Evolutionary conservation across 129 eudicot genomes (phyloP).

Genomic region (Lactuca saligna): DNA sequence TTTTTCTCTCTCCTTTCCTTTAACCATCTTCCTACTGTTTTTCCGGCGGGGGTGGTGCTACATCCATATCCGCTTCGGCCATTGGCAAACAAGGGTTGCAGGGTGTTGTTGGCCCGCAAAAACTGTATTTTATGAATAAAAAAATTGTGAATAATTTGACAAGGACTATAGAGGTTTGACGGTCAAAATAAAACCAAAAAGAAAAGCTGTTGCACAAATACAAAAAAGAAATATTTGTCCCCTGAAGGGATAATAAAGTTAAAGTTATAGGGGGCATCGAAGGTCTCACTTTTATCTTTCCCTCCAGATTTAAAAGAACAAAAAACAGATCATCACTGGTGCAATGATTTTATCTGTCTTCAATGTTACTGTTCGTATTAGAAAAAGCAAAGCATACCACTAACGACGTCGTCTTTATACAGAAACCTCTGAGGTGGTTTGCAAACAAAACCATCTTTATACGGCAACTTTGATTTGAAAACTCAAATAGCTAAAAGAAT

Average conservation of each 20-base stretch:
- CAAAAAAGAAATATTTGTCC: constrained; percentile 36
- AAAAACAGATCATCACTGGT: constrained; percentile 17
- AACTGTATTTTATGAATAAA: constrained; percentile 38
- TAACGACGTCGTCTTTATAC: too few species aligned
- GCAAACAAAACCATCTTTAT: neutral
- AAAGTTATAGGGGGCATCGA: constrained; percentile 19
- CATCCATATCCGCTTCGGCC: constrained; percentile 51
- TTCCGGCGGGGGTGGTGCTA: constrained; percentile 71
- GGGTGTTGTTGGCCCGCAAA: constrained; percentile 69
- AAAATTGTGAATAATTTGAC: constrained; percentile 19
- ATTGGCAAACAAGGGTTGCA: constrained; percentile 74
- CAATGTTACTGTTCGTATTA: constrained; percentile 24
- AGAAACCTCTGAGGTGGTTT: too few species aligned
- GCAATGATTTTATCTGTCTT: constrained; percentile 23
- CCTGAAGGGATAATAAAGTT: constrained; percentile 37
- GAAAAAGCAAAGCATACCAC: neutral
- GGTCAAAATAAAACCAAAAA: constrained; percentile 39
- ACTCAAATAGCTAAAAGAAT: neutral
- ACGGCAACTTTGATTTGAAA: neutral
- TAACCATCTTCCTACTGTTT: constrained; percentile 94
- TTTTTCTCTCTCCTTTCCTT: constrained; percentile 90
- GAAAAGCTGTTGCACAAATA: constrained; percentile 40
- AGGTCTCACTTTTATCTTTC: constrained; percentile 28
- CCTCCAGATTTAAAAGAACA: constrained; percentile 18
- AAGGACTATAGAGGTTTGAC: constrained; percentile 23